phyloP scores from a whole-genome alignment of 768 basidiomycete species.

The Lactarius tabidus region DNA sequence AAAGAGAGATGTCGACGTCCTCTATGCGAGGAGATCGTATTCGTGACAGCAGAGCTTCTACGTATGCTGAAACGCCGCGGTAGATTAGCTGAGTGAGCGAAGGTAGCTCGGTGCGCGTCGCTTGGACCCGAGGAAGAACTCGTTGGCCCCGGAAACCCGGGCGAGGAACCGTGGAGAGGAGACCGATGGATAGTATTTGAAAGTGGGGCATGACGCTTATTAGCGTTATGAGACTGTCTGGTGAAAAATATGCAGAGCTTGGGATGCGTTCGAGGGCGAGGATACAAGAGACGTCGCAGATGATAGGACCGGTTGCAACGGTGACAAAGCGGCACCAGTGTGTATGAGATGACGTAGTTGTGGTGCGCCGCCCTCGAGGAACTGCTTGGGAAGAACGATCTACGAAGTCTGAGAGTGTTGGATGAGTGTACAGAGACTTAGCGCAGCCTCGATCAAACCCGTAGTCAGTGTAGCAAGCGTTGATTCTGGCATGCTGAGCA shows the following conservation, averaged over 20 bases:
- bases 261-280: slow-evolving; percentile 20
- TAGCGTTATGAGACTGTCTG: slow-evolving; percentile 3
- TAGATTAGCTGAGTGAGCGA: slow-evolving; percentile 12
- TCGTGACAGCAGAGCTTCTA: slow-evolving; percentile 15
- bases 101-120: slow-evolving; percentile 5
- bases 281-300: slow-evolving; percentile 12
- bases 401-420: slow-evolving; percentile 12
- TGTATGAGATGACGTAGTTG: slow-evolving; percentile 8
- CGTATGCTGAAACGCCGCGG: slow-evolving; percentile 10
- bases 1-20: slow-evolving; percentile 12
- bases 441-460: slow-evolving; percentile 6
- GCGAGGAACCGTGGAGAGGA: slow-evolving; percentile 15
- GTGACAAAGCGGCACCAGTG: slow-evolving; percentile 5
- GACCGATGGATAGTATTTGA: slow-evolving; percentile 3
- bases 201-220: slow-evolving; percentile 9
- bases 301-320: slow-evolving; percentile 2
- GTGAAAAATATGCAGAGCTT: slow-evolving; percentile 12
- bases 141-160: slow-evolving; percentile 8
- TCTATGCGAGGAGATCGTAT: slow-evolving; percentile 5
- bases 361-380: slow-evolving; percentile 6
- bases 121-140: not conserved
- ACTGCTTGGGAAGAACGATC: slow-evolving; percentile 9
- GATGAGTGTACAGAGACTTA: slow-evolving; percentile 3
- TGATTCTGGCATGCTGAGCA: slow-evolving; percentile 9
- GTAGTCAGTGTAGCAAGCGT: not conserved